Evolutionary conservation across 306 rosid genomes (phyloP), one percentile per base, ranked within the genome.

Genomic region (Comarum palustre): DNA sequence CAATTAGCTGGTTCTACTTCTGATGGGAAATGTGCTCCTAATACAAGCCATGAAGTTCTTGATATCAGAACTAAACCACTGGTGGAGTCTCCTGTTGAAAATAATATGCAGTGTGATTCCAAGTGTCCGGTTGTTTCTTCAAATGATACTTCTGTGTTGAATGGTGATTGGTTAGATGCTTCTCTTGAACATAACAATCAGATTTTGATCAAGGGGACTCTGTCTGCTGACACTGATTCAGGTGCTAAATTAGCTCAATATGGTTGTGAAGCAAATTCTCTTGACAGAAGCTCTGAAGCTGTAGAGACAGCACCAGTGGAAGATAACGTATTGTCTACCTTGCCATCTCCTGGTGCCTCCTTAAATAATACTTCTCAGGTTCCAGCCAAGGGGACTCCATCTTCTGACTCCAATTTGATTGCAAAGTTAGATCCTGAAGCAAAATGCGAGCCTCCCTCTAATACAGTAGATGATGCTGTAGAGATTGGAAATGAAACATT

Each of bases 1-100:
- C 64, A 72, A 69, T 75, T 75, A 50, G 83, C 74, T 50, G 83
- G 75, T 58, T 80, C 84, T 70, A 74, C 50, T 59, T 77, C 80
- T 38, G 79, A 79, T 39, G 58, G 64, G 80, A 79, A 78, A 78
- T 66, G 73, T 39, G 54, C 73, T 6, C 54, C 73, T 32, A 22
- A 65, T 79, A 27, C 55, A 51, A 73, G 71, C 69, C 27, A 79
- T 78, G 80, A 75, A 74, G 71, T 72, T 15, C 46, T 47, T 27
- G 84, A 51, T 62, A 54, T 25, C 42, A 81, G 71, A 77, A 77
- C 24, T 29, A 59, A 66, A 22, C 79, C 80, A 12, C 76, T 51
- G 39, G 31, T 55, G 71, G 80, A 72, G 31, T 81, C 75, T 79
- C 75, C 73, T 50, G 57, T 66, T 60, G 83, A 60, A 36, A 82